A percentile compares a stretch with the other conserved stretches of the same genome.
Evolutionary conservation across 1,139 yeast species (phyloP).

Genomic region (Suzukiozyma palmioleophila): DNA sequence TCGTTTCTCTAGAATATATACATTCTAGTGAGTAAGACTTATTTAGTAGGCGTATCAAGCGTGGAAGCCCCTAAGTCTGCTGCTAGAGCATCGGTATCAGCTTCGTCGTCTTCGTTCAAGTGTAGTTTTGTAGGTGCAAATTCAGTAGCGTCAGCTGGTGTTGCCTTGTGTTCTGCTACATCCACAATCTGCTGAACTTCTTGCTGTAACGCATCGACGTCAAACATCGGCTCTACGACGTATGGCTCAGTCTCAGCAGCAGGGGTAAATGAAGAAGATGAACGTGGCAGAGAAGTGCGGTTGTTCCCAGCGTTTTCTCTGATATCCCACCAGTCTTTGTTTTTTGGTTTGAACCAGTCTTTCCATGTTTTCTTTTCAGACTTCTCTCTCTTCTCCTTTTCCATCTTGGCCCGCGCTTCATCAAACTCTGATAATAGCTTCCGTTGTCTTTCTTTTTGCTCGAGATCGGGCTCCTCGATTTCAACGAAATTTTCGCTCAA

Average conservation of each 20-base stretch:
- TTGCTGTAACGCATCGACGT: slow-evolving; percentile 40
- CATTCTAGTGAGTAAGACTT: no score
- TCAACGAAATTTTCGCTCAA: slow-evolving; percentile 89
- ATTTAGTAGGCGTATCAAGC: no score
- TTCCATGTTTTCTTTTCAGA: slow-evolving; percentile 47
- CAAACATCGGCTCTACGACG: slow-evolving; percentile 31
- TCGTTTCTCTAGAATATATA: no score
- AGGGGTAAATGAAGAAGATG: slow-evolving; percentile 7
- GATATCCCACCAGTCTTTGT: slow-evolving; percentile 86
- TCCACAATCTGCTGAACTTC: slow-evolving; percentile 45
- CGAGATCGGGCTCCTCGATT: slow-evolving; percentile 95
- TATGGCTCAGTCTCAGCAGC: slow-evolving; percentile 13
- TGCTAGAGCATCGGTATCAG: neutral
- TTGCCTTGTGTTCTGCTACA: slow-evolving; percentile 13
- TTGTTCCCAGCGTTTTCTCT: slow-evolving; percentile 34
- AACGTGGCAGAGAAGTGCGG: no score
- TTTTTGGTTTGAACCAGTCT: slow-evolving; percentile 69
- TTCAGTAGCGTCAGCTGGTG: neutral
- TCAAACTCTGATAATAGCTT: slow-evolving; percentile 80
- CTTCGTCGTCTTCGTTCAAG: slow-evolving; percentile 19
- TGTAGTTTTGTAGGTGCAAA: slow-evolving; percentile 3
- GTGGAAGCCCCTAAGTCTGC: no score
- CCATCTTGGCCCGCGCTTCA: slow-evolving; percentile 66
- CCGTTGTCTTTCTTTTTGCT: slow-evolving; percentile 75
- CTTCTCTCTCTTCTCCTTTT: slow-evolving; percentile 28